Evolutionary conservation across 1,139 yeast genomes (phyloP), one percentile per base, ranked within the genome.

Genomic region (Geotrichum cucujoidarum): DNA sequence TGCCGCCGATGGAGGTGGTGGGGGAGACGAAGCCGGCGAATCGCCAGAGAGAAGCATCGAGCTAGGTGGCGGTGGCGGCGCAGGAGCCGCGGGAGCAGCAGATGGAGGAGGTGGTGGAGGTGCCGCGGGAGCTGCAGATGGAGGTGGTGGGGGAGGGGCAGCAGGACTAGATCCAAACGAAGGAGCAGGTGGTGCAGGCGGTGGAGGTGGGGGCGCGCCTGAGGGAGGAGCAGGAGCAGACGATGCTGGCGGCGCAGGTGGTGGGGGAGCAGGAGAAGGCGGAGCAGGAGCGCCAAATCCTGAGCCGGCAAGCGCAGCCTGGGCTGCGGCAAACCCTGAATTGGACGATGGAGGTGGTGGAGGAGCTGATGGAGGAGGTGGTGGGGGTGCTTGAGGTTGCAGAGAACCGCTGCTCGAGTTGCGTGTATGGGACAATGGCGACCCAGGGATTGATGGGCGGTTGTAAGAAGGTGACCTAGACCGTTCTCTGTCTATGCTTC

Each of bases 351-450:
- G 53, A 16, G 65, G 57, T 1, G 58, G 45, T 6, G 62, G 56
- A 45, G 61, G 60, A 18, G 59, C 50, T 11, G 62, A 51, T 43
- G 65, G 48, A 3, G 58, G 53, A n/a, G 62, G 57, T 3, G 60
- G 55, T 10, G 60, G 55, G 13, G 71, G 57, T 2, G 64, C 52
- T 6, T 66, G 52, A 13, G 48, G 52, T 29, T 54, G 44, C 3
- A 29, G 14, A n/a, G 33, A 13, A 3, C 32, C 18, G 3, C 22
- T 16, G 31, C 21, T 32, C 18, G 31, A 34, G 11, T 24, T 18
- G 17, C 37, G 14, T 32, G 29, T 32, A 36, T 32, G 30, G 40
- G 36, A 40, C 21, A 62, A 33, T 17, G 46, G 31, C 16, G 49
- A 33, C 16, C 41, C 36, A 17, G 45, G 40, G 20, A 41, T 24